Evolutionary conservation across 495 filamentous ascomycete genomes (phyloP).

Genomic region (Talaromyces ruber): DNA sequence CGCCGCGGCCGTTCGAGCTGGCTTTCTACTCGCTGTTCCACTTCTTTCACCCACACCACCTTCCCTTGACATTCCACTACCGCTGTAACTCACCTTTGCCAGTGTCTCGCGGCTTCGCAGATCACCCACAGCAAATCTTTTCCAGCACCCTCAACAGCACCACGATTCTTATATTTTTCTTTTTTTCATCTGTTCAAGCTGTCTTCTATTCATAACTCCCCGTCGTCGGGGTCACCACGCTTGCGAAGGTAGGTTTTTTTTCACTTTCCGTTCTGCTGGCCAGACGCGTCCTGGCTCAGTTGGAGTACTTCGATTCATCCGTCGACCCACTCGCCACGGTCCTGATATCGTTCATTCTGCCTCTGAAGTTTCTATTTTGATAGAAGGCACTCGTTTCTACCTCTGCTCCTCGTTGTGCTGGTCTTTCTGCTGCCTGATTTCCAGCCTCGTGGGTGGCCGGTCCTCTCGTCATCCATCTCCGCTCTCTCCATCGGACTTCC

Average conservation of each 20-base stretch:
- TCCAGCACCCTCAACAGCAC: conserved; percentile 11
- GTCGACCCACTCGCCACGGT: conserved; percentile 31
- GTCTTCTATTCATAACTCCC: conserved; percentile 14
- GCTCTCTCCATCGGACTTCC: conserved; percentile 32
- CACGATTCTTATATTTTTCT: conserved; percentile 17
- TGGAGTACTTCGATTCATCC: conserved; percentile 35
- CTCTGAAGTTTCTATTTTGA: conserved; percentile 9
- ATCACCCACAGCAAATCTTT: conserved; percentile 2
- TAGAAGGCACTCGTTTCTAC: conserved; percentile 10
- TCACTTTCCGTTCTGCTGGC: conserved; percentile 14
- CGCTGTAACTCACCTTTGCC: conserved; percentile 15
- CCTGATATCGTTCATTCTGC: not conserved
- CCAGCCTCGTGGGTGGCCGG: conserved; percentile 5
- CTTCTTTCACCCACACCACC: conserved; percentile 16
- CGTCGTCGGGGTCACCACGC: conserved; percentile 42
- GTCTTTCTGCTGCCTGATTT: conserved; percentile 8
- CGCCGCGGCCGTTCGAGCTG: conserved; percentile 19
- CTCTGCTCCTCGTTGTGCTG: conserved; percentile 14
- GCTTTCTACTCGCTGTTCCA: conserved; percentile 19
- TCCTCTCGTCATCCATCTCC: conserved; percentile 18
- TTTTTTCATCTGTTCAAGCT: conserved; percentile 20
- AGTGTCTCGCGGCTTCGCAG: conserved; percentile 9
- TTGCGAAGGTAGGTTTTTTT: conserved; percentile 43
- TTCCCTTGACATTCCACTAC: conserved; percentile 15
- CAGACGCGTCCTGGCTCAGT: conserved; percentile 25